phyloP scores from a whole-genome alignment of 2,329 filamentous ascomycete species.

The Talaromyces sp. region DNA sequence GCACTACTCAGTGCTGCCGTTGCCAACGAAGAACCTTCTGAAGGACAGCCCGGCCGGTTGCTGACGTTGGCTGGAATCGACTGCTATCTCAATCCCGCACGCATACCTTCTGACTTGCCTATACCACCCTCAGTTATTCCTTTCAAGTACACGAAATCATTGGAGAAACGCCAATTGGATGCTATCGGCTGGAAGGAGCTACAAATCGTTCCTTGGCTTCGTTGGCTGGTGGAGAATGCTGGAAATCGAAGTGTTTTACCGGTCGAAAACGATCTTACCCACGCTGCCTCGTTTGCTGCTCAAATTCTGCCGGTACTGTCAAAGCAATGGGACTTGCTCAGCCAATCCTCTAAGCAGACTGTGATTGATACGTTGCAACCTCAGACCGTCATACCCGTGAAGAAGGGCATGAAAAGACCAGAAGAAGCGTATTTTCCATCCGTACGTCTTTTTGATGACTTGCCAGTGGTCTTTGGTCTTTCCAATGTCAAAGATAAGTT shows the following conservation, averaged over 20 bases:
- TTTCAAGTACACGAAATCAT: constrained; percentile 72
- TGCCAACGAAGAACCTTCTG: constrained; percentile 57
- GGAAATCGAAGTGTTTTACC: constrained; percentile 57
- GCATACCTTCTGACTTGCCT: constrained; percentile 77
- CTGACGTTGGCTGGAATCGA: constrained; percentile 74
- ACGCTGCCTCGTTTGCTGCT: constrained; percentile 69
- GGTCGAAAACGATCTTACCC: constrained; percentile 67
- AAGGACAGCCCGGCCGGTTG: constrained; percentile 64
- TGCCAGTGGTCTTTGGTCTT: constrained; percentile 75
- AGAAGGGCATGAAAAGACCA: constrained; percentile 82
- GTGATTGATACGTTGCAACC: constrained; percentile 64
- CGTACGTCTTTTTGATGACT: constrained; percentile 93
- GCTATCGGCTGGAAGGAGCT: constrained; percentile 83
- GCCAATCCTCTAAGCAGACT: constrained; percentile 62
- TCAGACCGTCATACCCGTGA: constrained; percentile 82
- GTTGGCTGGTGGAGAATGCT: constrained; percentile 70
- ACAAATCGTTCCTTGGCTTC: constrained; percentile 80
- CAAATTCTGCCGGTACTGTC: constrained; percentile 78
- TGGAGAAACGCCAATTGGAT: constrained; percentile 67
- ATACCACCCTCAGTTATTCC: constrained; percentile 80
- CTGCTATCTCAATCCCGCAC: constrained; percentile 72
- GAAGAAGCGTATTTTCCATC: constrained; percentile 84
- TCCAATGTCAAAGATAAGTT: constrained; percentile 89
- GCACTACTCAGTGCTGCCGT: constrained; percentile 71
- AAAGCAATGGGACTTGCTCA: constrained; percentile 85